Base-by-base conservation (phyloP, 2,329 filamentous ascomycete genomes). In the Penicillium paneum region DNA sequence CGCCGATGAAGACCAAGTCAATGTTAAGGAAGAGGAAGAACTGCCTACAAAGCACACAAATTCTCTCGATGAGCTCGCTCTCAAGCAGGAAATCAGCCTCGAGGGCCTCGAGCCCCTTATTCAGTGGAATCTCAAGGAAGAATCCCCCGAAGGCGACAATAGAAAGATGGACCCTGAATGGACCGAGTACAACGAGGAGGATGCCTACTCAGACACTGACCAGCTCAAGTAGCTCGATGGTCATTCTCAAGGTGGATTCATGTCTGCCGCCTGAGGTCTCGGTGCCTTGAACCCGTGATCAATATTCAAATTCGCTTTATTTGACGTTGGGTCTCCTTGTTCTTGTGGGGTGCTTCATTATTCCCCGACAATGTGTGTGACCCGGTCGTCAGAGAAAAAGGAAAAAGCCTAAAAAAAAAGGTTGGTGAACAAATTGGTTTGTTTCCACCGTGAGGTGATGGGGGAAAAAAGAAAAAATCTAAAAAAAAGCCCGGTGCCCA, bases 71-170 rank as follows among this genome's bases (percentile, higher is more conserved):
- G 42, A 24, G 3, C 1, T 13, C 19, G 17, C 13, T 13, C 21
- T 21, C 26, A 12, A 40, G 8, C 12, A 7, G 6, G 35, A n/a
- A 10, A 7, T 3, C 2, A 15, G 11, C 3, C 21, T 15, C 0
- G 44, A 17, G 1, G 1, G 2, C 0, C 11, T 21, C 7, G 24
- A 38, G 2, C 12, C 34, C n/a, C 11, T 1, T 10, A 21, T 47
- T 2, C 32, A 19, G 5, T 6, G n/a, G 11, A 1, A 28, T 2
- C 3, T 6, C 7, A 1, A 38, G 8, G 12, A 8, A 1, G 5
- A 29, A 13, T 2, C 12, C 3, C 11, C 12, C 5, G 12, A 12
- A 8, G 5, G 3, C 12, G 34, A 39, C 2, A 15, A 31, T 7
- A 21, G 6, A 5, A n/a, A 40, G 8, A 15, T 10, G 0, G 34